Evolutionary conservation across 768 basidiomycete species (phyloP).

Genomic region (Mycena sanguinolenta): DNA sequence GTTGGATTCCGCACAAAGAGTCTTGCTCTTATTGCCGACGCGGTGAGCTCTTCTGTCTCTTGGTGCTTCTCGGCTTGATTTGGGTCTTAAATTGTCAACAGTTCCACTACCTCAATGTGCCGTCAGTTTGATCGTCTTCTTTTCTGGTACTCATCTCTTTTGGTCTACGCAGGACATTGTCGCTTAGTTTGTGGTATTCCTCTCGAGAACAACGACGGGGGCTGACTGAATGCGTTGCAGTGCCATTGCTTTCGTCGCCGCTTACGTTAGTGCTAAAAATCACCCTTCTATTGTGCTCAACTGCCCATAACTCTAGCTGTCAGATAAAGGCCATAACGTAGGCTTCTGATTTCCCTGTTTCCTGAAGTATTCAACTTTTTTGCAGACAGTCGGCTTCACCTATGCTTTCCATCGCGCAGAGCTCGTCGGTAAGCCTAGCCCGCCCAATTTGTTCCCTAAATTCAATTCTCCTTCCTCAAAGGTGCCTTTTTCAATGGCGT

Average conservation of each 20-base stretch:
- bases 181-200: constrained; percentile 53
- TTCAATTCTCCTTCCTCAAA: constrained; percentile 36
- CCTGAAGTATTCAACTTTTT: constrained; percentile 1
- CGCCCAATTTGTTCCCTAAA: constrained; percentile 14
- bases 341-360: constrained; percentile 30
- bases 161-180: constrained; percentile 56
- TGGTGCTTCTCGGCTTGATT: constrained; percentile 9
- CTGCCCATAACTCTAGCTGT: constrained; percentile 46
- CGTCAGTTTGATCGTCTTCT: constrained; percentile 33
- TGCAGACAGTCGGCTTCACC: constrained; percentile 63
- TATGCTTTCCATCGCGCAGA: constrained; percentile 71
- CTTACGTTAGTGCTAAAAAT: constrained; percentile 53
- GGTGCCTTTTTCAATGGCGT: constrained; percentile 70
- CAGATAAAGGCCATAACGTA: constrained; percentile 59
- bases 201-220: background rate
- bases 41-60: constrained; percentile 51
- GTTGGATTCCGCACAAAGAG: constrained; percentile 70
- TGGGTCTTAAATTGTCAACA: constrained; percentile 38
- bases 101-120: constrained; percentile 70
- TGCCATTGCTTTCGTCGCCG: constrained; percentile 60
- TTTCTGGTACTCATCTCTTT: constrained; percentile 24
- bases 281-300: background rate
- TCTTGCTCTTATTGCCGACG: constrained; percentile 69
- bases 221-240: constrained; percentile 38
- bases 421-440: constrained; percentile 57